Evolutionary conservation across 345 rosid genomes (phyloP).

Genomic region (Heritiera fomes): DNA sequence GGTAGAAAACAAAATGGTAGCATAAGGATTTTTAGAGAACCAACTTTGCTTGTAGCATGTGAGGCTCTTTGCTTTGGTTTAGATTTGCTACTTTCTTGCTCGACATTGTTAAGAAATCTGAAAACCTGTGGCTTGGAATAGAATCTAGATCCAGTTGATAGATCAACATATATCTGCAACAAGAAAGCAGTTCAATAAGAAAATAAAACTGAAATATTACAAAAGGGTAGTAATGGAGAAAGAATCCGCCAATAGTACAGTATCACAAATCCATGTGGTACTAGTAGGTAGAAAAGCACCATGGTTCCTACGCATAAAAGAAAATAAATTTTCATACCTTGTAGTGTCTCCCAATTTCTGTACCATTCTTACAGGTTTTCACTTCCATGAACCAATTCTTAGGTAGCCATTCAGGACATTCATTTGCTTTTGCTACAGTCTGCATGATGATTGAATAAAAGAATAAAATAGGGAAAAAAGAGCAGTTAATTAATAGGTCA

Average conservation of each 20-base stretch:
- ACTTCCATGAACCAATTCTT: conserved; percentile 35
- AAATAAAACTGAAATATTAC: not conserved
- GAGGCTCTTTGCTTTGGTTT: conserved; percentile 18
- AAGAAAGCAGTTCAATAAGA: conserved; percentile 12
- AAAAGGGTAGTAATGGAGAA: conserved; percentile 1
- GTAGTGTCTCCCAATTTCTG: conserved; percentile 23
- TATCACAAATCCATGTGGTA: not conserved
- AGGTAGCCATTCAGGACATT: conserved; percentile 40
- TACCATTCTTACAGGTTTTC: conserved; percentile 25
- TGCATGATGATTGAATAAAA: conserved; percentile 13
- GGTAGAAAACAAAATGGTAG: not conserved
- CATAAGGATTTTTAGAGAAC: conserved; percentile 18
- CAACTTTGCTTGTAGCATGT: conserved; percentile 24
- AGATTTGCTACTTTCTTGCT: conserved; percentile 18
- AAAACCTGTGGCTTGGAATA: conserved; percentile 43
- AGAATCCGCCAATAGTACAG: not conserved
- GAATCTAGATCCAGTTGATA: conserved; percentile 33
- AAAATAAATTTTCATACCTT: conserved; percentile 33
- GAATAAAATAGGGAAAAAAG: not conserved
- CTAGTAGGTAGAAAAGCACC: not conserved
- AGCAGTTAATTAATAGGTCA: not conserved
- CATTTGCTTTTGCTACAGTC: conserved; percentile 16
- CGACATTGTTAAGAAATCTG: conserved; percentile 29
- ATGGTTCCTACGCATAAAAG: not conserved
- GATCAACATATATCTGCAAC: conserved; percentile 37